Evolutionary conservation across 345 rosid genomes (phyloP), one percentile per base, ranked within the genome.

Genomic region (Hirschfeldia incana): DNA sequence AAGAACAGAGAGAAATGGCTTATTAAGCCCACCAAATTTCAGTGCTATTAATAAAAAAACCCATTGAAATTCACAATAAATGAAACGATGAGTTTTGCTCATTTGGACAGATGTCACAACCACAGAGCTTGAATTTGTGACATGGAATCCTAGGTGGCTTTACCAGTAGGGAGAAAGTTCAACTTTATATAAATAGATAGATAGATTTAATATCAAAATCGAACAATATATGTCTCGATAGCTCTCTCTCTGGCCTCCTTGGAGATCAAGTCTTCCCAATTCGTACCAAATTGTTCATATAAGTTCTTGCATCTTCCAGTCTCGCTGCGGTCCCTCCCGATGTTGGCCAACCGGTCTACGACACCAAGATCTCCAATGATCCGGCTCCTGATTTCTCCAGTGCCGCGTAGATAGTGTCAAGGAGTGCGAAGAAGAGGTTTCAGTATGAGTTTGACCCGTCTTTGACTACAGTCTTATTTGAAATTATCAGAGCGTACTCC

Each of bases 281-380:
- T 36, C 68, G 82, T 30, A 85, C 79, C 84, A 90, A 61, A 30
- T 90, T 90, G 65, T 81, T 83, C 63, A 81, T 79, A 59, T 89
- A 87, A 61, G 78, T 84, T 72, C 78, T 82, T 5, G 93, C 95
- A 58, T 90, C 88, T 0, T 83, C 87, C 2, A 73, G 9, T 12
- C 61, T 76, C 0, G 93, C 65, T 1, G 73, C 87, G 0, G 5
- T 2, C 12, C 84, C 93, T 63, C 90, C 93, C 0, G 71, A 76
- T 0, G 90, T 75, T 0, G 95, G 91, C 93, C 96, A 91, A 8
- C 95, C 90, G 8, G 78, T 85, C 76, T 91, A 91, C 0, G 93
- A 83, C 13, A 89, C 84, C 6, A 91, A 93, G 1, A 91, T 81
- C 27, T 76, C 68, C 16, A 89, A 16, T 2, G 87, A 83, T 15